A percentile compares a stretch with the other conserved stretches of the same genome.
Conservation (phyloP, 257 asterid genomes). For the Paulownia fortunei region DNA sequence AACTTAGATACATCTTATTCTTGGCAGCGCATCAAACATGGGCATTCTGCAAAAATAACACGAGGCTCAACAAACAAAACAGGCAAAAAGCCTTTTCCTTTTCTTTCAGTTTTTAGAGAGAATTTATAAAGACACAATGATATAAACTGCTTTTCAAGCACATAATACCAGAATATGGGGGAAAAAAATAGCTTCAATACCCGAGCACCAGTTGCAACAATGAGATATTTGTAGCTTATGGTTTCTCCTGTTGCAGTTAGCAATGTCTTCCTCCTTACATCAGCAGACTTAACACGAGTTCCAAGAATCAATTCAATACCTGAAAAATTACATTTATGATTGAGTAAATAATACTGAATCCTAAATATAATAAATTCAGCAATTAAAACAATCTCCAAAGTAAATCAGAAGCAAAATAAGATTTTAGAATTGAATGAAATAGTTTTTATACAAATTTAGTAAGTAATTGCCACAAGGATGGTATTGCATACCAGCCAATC, state of each 20-base stretch:
- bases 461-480: background rate
- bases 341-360: conserved; percentile 15
- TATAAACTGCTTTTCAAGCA: conserved; percentile 28
- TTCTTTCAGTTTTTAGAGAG: background rate
- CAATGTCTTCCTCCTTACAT: conserved; percentile 79
- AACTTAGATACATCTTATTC: conserved; percentile 5
- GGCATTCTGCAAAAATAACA: conserved; percentile 6
- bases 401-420: conserved; percentile 13
- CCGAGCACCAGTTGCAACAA: conserved; percentile 97
- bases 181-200: conserved; percentile 53
- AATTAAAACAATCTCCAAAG: background rate
- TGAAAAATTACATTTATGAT: conserved; percentile 34
- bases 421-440: background rate
- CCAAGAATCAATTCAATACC: conserved; percentile 92
- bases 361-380: conserved; percentile 14
- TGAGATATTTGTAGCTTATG: conserved; percentile 84
- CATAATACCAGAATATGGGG: conserved; percentile 15
- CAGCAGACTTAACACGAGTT: conserved; percentile 83
- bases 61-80: background rate
- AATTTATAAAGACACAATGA: conserved; percentile 6
- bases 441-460: conserved; percentile 7
- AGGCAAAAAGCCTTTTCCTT: background rate
- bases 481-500: background rate
- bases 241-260: conserved; percentile 86
- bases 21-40: conserved; percentile 3